Conservation (phyloP, 805 yeast genomes). For the Yamadazyma ubonensis region DNA sequence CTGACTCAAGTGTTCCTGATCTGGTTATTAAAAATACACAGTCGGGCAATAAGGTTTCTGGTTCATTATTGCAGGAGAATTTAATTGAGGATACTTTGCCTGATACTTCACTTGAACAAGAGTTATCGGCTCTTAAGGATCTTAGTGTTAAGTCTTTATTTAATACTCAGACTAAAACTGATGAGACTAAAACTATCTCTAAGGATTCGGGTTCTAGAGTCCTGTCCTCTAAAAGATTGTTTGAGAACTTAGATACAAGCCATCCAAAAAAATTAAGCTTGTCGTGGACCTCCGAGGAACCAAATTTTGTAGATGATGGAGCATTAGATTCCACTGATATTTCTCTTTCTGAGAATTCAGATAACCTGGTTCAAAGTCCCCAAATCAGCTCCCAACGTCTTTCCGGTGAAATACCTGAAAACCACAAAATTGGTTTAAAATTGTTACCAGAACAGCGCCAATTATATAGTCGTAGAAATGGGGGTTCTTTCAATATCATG, state of each 20-base stretch:
- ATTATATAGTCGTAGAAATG: slow-evolving; percentile 23
- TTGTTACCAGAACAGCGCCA: slow-evolving; percentile 32
- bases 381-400: too few relatives aligned
- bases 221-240: not conserved
- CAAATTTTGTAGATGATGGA: not conserved
- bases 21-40: slow-evolving; percentile 14
- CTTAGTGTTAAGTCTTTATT: too few relatives aligned
- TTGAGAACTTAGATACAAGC: too few relatives aligned
- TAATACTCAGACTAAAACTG: too few relatives aligned
- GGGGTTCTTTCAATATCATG: slow-evolving; percentile 37
- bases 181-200: not conserved
- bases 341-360: not conserved
- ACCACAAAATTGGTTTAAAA: slow-evolving; percentile 15
- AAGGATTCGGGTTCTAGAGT: not conserved
- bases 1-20: not conserved
- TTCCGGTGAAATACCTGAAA: too few relatives aligned
- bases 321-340: not conserved
- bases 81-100: too few relatives aligned
- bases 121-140: too few relatives aligned
- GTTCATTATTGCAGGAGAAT: too few relatives aligned
- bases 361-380: too few relatives aligned
- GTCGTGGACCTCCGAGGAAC: not conserved
- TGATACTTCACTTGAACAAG: too few relatives aligned
- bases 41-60: too few relatives aligned
- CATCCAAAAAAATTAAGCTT: not conserved